Evolutionary conservation across 2,329 filamentous ascomycete species (phyloP), one percentile per base, ranked within the genome.

Genomic region (Fusarium sp.): DNA sequence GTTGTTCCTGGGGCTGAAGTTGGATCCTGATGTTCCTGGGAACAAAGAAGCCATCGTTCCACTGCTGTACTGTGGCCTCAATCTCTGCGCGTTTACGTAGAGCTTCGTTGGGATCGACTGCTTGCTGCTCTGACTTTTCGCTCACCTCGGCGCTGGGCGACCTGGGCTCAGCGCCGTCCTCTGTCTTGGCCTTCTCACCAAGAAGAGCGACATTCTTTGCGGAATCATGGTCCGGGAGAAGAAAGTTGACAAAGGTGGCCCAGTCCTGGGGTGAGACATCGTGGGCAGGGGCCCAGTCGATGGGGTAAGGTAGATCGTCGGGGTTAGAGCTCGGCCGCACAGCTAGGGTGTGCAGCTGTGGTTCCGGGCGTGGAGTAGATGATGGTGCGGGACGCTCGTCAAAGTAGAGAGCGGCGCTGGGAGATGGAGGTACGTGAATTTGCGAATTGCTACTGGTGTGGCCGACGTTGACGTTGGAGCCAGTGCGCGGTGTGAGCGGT

Each of bases 41-140:
- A 1, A 71, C 77, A 62, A 90, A 90, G 76, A 90, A 89, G 5
- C 83, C 82, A 4, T 82, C 80, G 68, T 90, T 90, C 88, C 88
- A 90, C 70, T 89, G 85, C 47, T 79, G 74, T 2, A 87, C 79
- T 0, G 84, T 85, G 2, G 77, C 77, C 16, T 85, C 81, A 7
- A 82, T 69, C 27, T 80, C 76, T 50, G 76, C 74, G 2, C 67
- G 67, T 37, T 73, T 72, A 12, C 73, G 71, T 18, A 72, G 69
- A 6, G 70, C 60, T 31, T 78, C 75, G 4, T 65, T 71, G 3
- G 76, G 69, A 4, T 70, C 66, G 16, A 28, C 2, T 3, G 39
- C 15, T 9, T 55, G 54, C 11, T 52, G 41, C 3, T 56, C 48
- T 9, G 66, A 59, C 27, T 46, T 68, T n/a, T 16, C 50, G n/a